Evolutionary conservation across 352 stramenopile species (phyloP), one percentile per base, ranked within the genome.

Genomic region (Phytopythium oedochilum): DNA sequence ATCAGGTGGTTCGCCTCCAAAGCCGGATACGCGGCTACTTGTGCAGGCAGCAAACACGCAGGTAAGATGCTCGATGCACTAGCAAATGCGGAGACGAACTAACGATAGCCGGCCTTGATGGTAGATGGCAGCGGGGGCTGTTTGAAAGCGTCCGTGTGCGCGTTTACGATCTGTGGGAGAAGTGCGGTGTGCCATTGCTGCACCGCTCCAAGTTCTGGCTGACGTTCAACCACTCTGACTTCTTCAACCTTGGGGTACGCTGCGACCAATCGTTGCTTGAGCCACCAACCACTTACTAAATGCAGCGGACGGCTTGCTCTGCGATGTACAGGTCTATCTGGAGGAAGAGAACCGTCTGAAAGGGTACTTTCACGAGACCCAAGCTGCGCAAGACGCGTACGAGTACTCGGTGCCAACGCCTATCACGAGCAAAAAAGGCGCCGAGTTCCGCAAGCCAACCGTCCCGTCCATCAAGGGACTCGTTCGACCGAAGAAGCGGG

Each of bases 201-300:
- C 75, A 93, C 61, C 71, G 83, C 18, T 89, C 83, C 46, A 90
- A 92, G 53, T 93, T 93, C 51, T 93, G 83, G 83, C 62, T 91
- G 36, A 86, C 71, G 12, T 93, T 90, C 58, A 83, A 89, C 54
- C 62, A 60, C 17, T 49, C 68, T 2, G 78, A 93, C 52, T 93
- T 89, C 32, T 89, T 93, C 55, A 86, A 80, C 51, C 71, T 93
- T 44, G 81, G 81, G 3, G 80, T 89, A 59, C 10, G 75, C 66
- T 57, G 20, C 43, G 11, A n/a, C 45, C 5, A 56, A 18, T 23
- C 40, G 7, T 10, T 31, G 12, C 32, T 6, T 25, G 5, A 14
- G 1, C 20, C 22, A 25, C 14, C 14, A 32, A 20, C 38, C 14
- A 44, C 18, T 47, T 1, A n/a, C 11, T 61, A 32, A 48, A n/a